Evolutionary conservation across 75 land plant species (phyloP).

Genomic region (Selaginella moellendorffii): DNA sequence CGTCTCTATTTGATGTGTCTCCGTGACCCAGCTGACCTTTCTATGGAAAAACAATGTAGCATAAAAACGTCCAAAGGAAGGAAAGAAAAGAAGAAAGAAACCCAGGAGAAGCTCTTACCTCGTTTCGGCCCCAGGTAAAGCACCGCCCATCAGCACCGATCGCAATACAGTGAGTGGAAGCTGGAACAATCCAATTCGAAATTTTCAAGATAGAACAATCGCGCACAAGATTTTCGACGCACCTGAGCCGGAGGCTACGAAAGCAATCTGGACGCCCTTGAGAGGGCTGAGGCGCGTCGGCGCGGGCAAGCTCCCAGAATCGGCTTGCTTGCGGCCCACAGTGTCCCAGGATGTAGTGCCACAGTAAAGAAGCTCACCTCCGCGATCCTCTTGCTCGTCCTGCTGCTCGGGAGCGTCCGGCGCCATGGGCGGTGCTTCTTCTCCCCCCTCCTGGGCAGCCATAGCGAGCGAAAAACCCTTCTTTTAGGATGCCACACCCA

Average conservation of each 20-base stretch:
- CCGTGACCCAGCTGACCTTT: conserved; percentile 96
- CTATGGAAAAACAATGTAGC: conserved; percentile 31
- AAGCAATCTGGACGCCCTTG: conserved; percentile 46
- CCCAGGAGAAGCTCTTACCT: no score
- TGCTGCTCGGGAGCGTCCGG: conserved; percentile 15
- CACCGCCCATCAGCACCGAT: conserved; percentile 86
- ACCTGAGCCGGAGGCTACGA: conserved; percentile 73
- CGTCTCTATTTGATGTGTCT: conserved; percentile 43
- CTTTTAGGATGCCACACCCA: no score
- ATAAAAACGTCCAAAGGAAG: not conserved
- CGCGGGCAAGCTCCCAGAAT: conserved; percentile 12
- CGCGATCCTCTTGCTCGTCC: conserved; percentile 4
- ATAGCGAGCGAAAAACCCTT: no score
- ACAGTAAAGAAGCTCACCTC: conserved; percentile 77
- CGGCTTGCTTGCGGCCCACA: conserved; percentile 30
- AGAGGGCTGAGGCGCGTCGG: conserved; percentile 60
- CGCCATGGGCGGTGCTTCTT: conserved; percentile 18
- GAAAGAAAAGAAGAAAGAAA: no score
- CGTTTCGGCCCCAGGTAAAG: conserved; percentile 97
- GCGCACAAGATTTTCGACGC: no score
- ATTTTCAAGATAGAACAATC: no score
- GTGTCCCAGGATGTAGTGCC: conserved; percentile 69
- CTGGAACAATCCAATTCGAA: no score
- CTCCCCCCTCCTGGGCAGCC: no score
- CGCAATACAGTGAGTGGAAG: conserved; percentile 78